Percentiles rank a stretch among this genome's conserved stretches.
Conservation (phyloP, 179 eudicot species). For the Beta macrorhiza region DNA sequence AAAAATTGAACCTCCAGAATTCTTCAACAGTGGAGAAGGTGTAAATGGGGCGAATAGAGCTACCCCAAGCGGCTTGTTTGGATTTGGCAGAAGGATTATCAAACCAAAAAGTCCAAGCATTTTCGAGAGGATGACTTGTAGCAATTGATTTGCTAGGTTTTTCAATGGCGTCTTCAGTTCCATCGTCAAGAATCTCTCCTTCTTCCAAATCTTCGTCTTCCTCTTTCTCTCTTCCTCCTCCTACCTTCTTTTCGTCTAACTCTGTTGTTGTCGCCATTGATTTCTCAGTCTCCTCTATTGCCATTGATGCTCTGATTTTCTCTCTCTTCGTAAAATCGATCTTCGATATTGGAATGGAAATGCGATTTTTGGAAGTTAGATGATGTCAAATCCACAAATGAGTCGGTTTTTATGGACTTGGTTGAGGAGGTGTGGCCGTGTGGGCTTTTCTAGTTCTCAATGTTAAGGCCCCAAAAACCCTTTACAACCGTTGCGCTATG, state of each 20-base stretch:
- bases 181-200: constrained; percentile 47
- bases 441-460: too few relatives aligned
- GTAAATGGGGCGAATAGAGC: constrained; percentile 69
- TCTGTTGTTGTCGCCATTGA: constrained; percentile 26
- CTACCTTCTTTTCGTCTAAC: constrained; percentile 6
- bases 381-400: too few relatives aligned
- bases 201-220: constrained; percentile 38
- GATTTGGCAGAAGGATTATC: constrained; percentile 63
- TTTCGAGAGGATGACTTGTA: constrained; percentile 58
- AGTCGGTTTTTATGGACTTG: too few relatives aligned
- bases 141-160: constrained; percentile 21
- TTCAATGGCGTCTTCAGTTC: constrained; percentile 14
- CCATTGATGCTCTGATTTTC: background rate
- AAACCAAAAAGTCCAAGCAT: constrained; percentile 96
- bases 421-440: too few relatives aligned
- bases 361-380: background rate
- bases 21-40: constrained; percentile 85
- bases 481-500: too few relatives aligned
- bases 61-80: constrained; percentile 70
- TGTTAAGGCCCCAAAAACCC: too few relatives aligned
- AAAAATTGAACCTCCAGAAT: constrained; percentile 65
- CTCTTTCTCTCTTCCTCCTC: constrained; percentile 34
- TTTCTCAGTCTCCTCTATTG: constrained; percentile 26
- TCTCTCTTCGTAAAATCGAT: too few relatives aligned
- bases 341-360: too few relatives aligned